Conservation (phyloP, 352 stramenopile species). For the Plasmopara viticola region DNA sequence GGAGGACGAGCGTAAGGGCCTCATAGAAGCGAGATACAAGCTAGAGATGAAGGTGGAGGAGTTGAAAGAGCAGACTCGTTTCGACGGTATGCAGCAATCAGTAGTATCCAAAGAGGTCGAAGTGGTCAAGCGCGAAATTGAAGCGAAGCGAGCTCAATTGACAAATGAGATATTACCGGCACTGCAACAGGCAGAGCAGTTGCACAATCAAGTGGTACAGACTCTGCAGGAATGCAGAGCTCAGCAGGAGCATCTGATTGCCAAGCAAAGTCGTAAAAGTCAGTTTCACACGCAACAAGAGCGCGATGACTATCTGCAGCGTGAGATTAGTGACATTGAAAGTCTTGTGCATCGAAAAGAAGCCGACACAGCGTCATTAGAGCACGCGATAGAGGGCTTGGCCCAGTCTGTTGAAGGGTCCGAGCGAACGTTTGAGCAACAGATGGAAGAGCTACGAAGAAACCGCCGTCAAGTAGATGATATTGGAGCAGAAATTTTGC, state of each 20-base stretch:
- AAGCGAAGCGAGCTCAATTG: conserved; percentile 43
- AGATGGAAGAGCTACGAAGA: conserved; percentile 44
- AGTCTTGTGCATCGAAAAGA: conserved; percentile 53
- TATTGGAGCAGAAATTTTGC: conserved; percentile 43
- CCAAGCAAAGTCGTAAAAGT: conserved; percentile 92
- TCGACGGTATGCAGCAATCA: conserved; percentile 40
- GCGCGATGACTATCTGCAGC: conserved; percentile 82
- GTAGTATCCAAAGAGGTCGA: conserved; percentile 45
- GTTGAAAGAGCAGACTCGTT: conserved; percentile 50
- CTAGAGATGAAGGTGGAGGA: conserved; percentile 79
- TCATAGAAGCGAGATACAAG: conserved; percentile 74
- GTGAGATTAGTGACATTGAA: conserved; percentile 65
- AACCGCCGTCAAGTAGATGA: conserved; percentile 48
- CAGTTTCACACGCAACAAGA: conserved; percentile 93
- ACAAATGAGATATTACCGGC: conserved; percentile 46
- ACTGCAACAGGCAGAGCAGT: conserved; percentile 37
- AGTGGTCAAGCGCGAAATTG: conserved; percentile 49
- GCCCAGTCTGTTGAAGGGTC: conserved; percentile 33
- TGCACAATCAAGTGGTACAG: conserved; percentile 84
- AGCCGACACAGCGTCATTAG: conserved; percentile 37
- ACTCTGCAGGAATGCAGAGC: conserved; percentile 49
- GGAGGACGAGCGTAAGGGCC: conserved; percentile 69
- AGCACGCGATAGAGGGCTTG: conserved; percentile 39
- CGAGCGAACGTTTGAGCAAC: conserved; percentile 38
- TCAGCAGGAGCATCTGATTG: conserved; percentile 89